Base-by-base conservation (phyloP, 2,329 filamentous ascomycete genomes). In the Hymenoscyphus fructigenus region DNA sequence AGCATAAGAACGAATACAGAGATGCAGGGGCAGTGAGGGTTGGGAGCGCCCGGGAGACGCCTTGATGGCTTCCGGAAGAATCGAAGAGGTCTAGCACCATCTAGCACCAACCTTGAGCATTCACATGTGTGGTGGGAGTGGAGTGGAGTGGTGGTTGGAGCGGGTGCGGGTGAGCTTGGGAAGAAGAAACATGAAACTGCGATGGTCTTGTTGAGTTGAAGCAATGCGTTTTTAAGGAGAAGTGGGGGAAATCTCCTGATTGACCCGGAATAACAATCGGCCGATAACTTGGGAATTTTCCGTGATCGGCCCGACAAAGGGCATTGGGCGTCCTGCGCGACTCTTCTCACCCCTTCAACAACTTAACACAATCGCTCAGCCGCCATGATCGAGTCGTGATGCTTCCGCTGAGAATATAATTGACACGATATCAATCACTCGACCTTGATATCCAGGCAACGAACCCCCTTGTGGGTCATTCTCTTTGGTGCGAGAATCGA, bases 111-210 rank as follows among this genome's bases (percentile, higher is more conserved):
- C 47, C 20, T 26, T 53, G 20, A 53, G 20, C 47, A 23, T 23
- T 23, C 20, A 26, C 20, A 53, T 23, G 47, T 23, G 44, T 26
- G 9, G 44, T 50, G 44, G 44, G 7, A 20, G 12, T 5, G 5
- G n/a, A n/a, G n/a, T n/a, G n/a, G n/a, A n/a, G n/a, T n/a, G 41
- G 41, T 44, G 15, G n/a, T 44, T 15, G 41, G 41, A 20, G 41
- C 5, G 17, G 17, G 17, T 5, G 41, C 17, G 41, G 41, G 15
- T n/a, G n/a, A 44, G 41, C 41, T 44, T 53, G 20, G 26, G 10
- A 10, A 53, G 20, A 26, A 53, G 47, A 53, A 53, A 53, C 47
- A 53, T 53, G 47, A 53, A 53, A 53, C 47, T 23, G 20, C n/a
- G 44, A 12, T 23, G 44, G 10, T 50, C 7, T 12, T 50, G 44